phyloP scores from a whole-genome alignment of 2,329 filamentous ascomycete genomes.

The Phialophora macrospora region DNA sequence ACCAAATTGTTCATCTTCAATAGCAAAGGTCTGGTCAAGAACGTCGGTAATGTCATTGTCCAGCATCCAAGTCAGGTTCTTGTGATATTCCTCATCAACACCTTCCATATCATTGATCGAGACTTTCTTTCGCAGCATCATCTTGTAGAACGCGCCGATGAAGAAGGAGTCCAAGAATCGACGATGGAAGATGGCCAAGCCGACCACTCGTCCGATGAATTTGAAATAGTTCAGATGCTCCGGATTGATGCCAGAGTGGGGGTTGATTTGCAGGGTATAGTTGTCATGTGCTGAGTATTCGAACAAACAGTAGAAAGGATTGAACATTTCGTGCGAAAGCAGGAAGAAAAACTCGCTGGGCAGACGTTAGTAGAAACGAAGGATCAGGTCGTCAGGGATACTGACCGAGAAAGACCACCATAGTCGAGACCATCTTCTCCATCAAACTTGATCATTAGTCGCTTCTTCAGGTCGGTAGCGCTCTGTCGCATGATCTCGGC shows the following conservation, averaged over 20 bases:
- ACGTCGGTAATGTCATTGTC: conserved; percentile 97
- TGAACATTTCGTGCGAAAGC: conserved; percentile 99
- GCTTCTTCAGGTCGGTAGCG: conserved; percentile 94
- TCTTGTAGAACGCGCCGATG: conserved; percentile 98
- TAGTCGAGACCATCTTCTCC: conserved; percentile 98
- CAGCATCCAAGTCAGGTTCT: conserved; percentile 94
- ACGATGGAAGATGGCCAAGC: conserved; percentile 95
- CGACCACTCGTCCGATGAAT: conserved; percentile 97
- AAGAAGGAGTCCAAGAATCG: conserved; percentile 98
- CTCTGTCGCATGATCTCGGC: conserved; percentile 98
- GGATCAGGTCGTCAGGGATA: conserved; percentile 8
- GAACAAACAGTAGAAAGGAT: conserved; percentile 98
- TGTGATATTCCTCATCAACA: conserved; percentile 96
- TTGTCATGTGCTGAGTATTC: conserved; percentile 99
- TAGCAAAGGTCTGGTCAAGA: conserved; percentile 92
- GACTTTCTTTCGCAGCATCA: conserved; percentile 94
- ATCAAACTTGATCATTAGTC: conserved; percentile 99
- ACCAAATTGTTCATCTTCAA: conserved; percentile 95
- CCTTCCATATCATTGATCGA: conserved; percentile 95
- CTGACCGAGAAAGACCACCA: conserved; percentile 82
- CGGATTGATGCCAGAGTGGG: conserved; percentile 97
- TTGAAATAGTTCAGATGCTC: conserved; percentile 99
- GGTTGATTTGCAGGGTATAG: conserved; percentile 99
- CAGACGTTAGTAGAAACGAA: conserved; percentile 16
- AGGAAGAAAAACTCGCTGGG: conserved; percentile 97